phyloP scores from a whole-genome alignment of 306 rosid species.

The Mimosa bimucronata region DNA sequence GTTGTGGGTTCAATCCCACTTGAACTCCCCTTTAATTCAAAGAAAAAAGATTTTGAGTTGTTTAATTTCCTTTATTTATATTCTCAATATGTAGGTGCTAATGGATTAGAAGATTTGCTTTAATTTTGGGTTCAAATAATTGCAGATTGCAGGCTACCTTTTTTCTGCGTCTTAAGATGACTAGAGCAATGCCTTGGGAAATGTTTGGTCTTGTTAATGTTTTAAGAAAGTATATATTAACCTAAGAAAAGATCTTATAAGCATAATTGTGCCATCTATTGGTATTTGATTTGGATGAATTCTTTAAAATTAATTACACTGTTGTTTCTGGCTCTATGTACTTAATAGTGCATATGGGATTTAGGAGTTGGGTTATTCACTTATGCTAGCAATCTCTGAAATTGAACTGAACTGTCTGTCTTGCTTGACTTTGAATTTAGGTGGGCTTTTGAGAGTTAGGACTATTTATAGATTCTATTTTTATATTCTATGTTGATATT shows the following conservation, averaged over 20 bases:
- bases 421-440: constrained; percentile 19
- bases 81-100: neutral
- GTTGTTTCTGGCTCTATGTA: neutral
- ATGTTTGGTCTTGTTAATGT: neutral
- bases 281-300: constrained; percentile 7
- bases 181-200: neutral
- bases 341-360: constrained; percentile 2
- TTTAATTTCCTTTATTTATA: neutral
- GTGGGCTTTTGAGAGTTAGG: neutral
- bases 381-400: constrained; percentile 7
- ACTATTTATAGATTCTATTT: too few species aligned
- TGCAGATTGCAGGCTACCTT: neutral
- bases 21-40: too few species aligned
- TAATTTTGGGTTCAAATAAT: constrained; percentile 7
- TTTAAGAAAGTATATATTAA: constrained; percentile 1
- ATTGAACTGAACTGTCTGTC: constrained; percentile 3
- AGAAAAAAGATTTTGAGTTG: neutral
- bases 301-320: neutral
- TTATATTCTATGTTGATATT: neutral
- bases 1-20: too few species aligned
- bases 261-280: neutral
- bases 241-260: neutral
- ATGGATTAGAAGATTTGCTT: neutral
- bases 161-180: constrained; percentile 1
- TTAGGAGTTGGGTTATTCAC: neutral